These are phyloP conservation scores for Lagenaria siceraria DNA, from an alignment of 306 rosid genomes.

Conservation along the genomic window DNA sequence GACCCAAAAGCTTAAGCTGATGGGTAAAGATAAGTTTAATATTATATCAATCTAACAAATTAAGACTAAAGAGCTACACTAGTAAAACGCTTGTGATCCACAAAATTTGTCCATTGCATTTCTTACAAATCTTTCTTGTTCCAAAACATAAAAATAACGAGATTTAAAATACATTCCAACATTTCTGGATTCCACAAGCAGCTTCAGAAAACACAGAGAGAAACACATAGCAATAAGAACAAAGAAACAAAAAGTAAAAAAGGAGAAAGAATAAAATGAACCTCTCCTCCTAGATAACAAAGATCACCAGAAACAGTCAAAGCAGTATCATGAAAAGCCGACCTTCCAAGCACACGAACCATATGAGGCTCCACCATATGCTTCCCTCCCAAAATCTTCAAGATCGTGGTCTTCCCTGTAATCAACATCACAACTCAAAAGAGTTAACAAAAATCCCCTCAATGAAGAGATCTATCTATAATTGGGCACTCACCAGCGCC, in stretches of 20 bases:
- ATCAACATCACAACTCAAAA: neutral
- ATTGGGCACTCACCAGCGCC: slow-evolving; percentile 61
- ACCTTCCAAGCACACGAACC: slow-evolving; percentile 87
- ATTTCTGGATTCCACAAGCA: neutral
- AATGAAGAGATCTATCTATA: neutral
- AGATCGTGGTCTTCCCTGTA: slow-evolving; percentile 63
- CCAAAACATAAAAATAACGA: neutral
- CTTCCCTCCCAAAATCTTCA: slow-evolving; percentile 86
- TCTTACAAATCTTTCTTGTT: neutral
- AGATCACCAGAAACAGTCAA: slow-evolving; percentile 70
- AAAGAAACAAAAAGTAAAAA: neutral
- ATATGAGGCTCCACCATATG: slow-evolving; percentile 84
- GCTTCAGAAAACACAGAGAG: neutral
- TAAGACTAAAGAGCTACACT: neutral
- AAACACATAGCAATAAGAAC: neutral
- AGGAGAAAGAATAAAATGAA: neutral
- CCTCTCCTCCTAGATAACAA: slow-evolving; percentile 87
- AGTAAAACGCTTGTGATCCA: neutral
- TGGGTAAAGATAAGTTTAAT: too few relatives aligned
- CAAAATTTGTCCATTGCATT: neutral
- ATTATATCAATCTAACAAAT: neutral
- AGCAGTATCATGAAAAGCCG: slow-evolving; percentile 82
- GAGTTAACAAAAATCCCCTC: neutral
- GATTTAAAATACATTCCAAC: neutral
- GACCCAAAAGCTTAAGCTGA: too few relatives aligned